These are phyloP conservation scores for Sungouiozyma ichnusensis DNA, from an alignment of 805 yeast genomes.

Conservation along the genomic window DNA sequence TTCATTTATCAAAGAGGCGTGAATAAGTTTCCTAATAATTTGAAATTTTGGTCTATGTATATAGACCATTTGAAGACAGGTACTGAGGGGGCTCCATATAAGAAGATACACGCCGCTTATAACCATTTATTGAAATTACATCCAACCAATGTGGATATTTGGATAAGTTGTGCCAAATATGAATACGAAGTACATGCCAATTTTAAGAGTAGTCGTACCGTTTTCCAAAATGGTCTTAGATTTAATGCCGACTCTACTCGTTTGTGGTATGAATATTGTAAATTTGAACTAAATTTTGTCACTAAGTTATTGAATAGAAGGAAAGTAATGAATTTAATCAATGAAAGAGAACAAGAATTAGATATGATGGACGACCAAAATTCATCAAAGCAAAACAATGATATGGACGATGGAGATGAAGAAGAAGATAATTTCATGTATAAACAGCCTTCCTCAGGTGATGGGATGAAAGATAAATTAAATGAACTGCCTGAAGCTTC, in stretches of 20 bases:
- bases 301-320: conserved; percentile 78
- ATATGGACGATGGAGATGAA: conserved; percentile 29
- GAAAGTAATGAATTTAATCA: conserved; percentile 65
- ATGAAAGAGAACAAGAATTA: conserved; percentile 58
- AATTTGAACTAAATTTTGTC: conserved; percentile 78
- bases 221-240: conserved; percentile 76
- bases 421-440: conserved; percentile 27
- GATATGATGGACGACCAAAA: conserved; percentile 32
- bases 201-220: conserved; percentile 76
- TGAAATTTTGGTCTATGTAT: conserved; percentile 69
- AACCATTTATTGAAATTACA: conserved; percentile 72
- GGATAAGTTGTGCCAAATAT: conserved; percentile 92
- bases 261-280: conserved; percentile 79
- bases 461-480: conserved; percentile 50
- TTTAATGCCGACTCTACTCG: conserved; percentile 64
- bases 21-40: conserved; percentile 65
- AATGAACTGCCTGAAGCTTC: conserved; percentile 79
- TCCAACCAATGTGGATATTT: conserved; percentile 81
- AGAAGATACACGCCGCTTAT: conserved; percentile 64
- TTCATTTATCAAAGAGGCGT: conserved; percentile 80
- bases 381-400: conserved; percentile 16
- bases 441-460: conserved; percentile 40
- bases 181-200: conserved; percentile 85
- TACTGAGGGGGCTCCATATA: conserved; percentile 47
- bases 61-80: conserved; percentile 53